Evolutionary conservation across 331 rosid species (phyloP).

Genomic region (Cucumis variabilis): DNA sequence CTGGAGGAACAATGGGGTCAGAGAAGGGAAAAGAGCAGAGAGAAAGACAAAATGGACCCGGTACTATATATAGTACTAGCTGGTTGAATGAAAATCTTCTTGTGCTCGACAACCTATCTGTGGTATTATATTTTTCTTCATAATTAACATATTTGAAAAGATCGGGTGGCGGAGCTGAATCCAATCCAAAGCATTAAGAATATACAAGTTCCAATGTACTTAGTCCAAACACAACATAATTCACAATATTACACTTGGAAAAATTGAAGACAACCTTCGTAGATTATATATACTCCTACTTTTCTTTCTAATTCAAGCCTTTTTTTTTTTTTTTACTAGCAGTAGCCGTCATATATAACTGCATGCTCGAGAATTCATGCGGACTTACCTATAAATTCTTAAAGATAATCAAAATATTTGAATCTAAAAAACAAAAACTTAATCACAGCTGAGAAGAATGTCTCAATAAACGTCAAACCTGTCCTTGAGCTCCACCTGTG

Average conservation of each 20-base stretch:
- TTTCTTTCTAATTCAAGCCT: conserved; percentile 77
- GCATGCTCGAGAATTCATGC: conserved; percentile 95
- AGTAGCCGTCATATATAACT: conserved; percentile 98
- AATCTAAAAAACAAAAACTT: conserved; percentile 21
- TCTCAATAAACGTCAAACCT: conserved; percentile 45
- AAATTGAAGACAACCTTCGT: conserved; percentile 63
- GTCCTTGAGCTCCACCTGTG: no score
- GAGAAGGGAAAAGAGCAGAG: no score
- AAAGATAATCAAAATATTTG: conserved; percentile 31
- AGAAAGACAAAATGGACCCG: not conserved
- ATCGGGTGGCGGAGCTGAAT: conserved; percentile 98
- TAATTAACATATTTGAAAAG: conserved; percentile 95
- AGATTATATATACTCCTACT: conserved; percentile 81
- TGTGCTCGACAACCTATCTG: conserved; percentile 61
- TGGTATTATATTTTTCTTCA: conserved; percentile 99
- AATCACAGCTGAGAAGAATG: conserved; percentile 10
- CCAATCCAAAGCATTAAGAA: conserved; percentile 97
- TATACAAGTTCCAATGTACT: conserved; percentile 21
- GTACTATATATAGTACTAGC: no score
- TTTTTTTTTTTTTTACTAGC: no score
- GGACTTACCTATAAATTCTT: conserved; percentile 81
- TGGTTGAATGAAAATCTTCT: not conserved
- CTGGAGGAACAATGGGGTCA: not conserved
- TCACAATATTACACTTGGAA: not conserved
- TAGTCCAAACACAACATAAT: conserved; percentile 29